Evolutionary conservation across 2,329 filamentous ascomycete genomes (phyloP), one percentile per base, ranked within the genome.

Genomic region (Claviceps fusiformis): DNA sequence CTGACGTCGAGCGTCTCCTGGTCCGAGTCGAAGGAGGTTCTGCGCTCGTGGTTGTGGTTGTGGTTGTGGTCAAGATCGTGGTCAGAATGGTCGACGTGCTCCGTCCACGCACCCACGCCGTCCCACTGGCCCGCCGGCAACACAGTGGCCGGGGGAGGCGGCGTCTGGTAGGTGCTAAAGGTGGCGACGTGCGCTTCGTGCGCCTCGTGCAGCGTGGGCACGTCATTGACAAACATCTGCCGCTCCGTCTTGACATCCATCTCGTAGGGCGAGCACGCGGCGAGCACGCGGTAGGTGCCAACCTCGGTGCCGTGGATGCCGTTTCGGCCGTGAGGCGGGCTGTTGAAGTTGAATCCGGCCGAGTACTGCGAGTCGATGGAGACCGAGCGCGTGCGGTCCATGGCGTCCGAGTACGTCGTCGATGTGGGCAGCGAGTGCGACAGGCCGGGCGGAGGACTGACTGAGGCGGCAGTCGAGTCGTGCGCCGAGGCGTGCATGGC

Each of bases 181-280:
- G 90, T 95, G 0, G 91, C 95, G 43, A 90, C 19, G 19, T 19
- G 19, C 19, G 19, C 19, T 19, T 19, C 85, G 37, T 89, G 89
- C 13, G 90, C 95, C 71, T 96, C 91, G 61, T 83, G 79, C 57
- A 92, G 77, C 15, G 90, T 87, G 5, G 89, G 89, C 55, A 95
- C 80, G 67, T 96, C 88, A 64, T 96, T 89, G 70, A 96, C 84
- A 70, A 88, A 95, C 76, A 95, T 90, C 63, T 96, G 89, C 60
- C 89, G 81, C 73, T 96, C 92, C 1, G 91, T 96, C 78, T 92
- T 95, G 74, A 97, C 87, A 68, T 96, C 92, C 58, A 96, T 85
- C 71, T 96, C 92, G 68, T 95, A 96, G 0, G 91, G 89, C 24
- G 86, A 81, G 68, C 80, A 86, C 60, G 79, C 73, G 59, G 68